These are phyloP conservation scores for Exophiala phaeomuriformis DNA, from an alignment of 2,329 filamentous ascomycete genomes.

Conservation along the genomic window DNA sequence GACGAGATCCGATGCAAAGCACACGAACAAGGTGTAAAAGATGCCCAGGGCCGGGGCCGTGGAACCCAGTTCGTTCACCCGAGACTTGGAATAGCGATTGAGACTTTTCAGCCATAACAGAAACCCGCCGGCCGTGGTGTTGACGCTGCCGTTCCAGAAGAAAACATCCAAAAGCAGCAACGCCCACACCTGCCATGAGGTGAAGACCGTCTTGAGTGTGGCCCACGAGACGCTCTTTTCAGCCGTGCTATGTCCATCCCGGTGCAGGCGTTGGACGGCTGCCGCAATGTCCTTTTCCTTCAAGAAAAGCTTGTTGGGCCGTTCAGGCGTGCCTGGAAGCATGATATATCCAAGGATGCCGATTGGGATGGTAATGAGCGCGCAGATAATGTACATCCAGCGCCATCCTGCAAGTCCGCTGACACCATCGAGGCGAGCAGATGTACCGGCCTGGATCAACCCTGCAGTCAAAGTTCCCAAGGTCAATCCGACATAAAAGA, in stretches of 20 bases:
- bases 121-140: conserved; percentile 38
- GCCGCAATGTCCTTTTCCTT: conserved; percentile 27
- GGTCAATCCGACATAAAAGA: conserved; percentile 34
- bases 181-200: conserved; percentile 40
- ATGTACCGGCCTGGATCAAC: conserved; percentile 50
- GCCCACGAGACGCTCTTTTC: conserved; percentile 33
- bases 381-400: conserved; percentile 54
- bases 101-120: conserved; percentile 40
- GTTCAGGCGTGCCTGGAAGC: conserved; percentile 41
- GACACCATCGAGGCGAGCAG: conserved; percentile 46
- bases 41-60: conserved; percentile 41
- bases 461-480: conserved; percentile 47
- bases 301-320: conserved; percentile 38
- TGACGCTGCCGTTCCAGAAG: conserved; percentile 36
- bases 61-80: conserved; percentile 45
- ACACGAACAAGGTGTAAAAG: conserved; percentile 25
- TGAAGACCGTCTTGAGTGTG: conserved; percentile 35
- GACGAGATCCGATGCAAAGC: conserved; percentile 11
- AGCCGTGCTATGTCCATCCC: conserved; percentile 35
- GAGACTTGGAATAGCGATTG: conserved; percentile 32
- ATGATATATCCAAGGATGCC: conserved; percentile 34
- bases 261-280: conserved; percentile 26
- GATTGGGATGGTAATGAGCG: conserved; percentile 46
- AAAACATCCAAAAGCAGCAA: conserved; percentile 40
- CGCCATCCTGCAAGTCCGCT: conserved; percentile 46